These are phyloP conservation scores for Fusarium pseudocircinatum DNA, from an alignment of 2,329 filamentous ascomycete species.

Conservation along the genomic window DNA sequence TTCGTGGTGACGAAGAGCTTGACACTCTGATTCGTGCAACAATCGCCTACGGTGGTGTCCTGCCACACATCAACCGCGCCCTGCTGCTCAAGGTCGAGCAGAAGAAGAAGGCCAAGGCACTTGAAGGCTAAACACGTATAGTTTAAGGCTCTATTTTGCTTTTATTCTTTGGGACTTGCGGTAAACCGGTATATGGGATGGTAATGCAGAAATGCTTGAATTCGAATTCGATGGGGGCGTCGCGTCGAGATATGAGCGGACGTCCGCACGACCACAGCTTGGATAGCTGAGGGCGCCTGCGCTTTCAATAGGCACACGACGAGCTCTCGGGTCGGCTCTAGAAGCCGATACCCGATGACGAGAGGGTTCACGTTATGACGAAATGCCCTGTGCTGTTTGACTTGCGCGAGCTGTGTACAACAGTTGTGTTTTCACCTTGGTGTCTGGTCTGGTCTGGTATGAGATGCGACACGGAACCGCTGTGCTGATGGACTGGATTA, in stretches of 20 bases:
- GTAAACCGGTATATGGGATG: slow-evolving; percentile 41
- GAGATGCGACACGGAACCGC: slow-evolving; percentile 37
- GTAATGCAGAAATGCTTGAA: slow-evolving; percentile 44
- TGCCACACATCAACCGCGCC: slow-evolving; percentile 98
- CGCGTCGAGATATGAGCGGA: slow-evolving; percentile 35
- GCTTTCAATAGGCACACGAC: slow-evolving; percentile 31
- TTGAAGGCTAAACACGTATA: slow-evolving; percentile 52
- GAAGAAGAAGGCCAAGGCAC: slow-evolving; percentile 84
- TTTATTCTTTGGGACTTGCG: slow-evolving; percentile 39
- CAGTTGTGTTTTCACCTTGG: slow-evolving; percentile 36
- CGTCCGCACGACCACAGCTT: slow-evolving; percentile 38
- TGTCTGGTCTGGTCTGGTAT: slow-evolving; percentile 25
- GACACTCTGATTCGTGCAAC: slow-evolving; percentile 97
- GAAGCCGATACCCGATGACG: slow-evolving; percentile 17
- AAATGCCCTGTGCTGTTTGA: slow-evolving; percentile 29
- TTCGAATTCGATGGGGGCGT: slow-evolving; percentile 41
- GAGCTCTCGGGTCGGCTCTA: slow-evolving; percentile 22
- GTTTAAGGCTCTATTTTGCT: slow-evolving; percentile 30
- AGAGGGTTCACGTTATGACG: slow-evolving; percentile 22
- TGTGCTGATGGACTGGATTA: slow-evolving; percentile 44
- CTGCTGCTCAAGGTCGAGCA: slow-evolving; percentile 95
- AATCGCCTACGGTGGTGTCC: slow-evolving; percentile 97
- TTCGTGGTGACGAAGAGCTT: slow-evolving; percentile 97
- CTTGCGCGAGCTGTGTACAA: slow-evolving; percentile 41
- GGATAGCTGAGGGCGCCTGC: slow-evolving; percentile 39